A percentile compares a stretch with the other conserved stretches of the same genome.
Conservation (phyloP, 176 grass and related monocot species). For the Panicum miliaceum region DNA sequence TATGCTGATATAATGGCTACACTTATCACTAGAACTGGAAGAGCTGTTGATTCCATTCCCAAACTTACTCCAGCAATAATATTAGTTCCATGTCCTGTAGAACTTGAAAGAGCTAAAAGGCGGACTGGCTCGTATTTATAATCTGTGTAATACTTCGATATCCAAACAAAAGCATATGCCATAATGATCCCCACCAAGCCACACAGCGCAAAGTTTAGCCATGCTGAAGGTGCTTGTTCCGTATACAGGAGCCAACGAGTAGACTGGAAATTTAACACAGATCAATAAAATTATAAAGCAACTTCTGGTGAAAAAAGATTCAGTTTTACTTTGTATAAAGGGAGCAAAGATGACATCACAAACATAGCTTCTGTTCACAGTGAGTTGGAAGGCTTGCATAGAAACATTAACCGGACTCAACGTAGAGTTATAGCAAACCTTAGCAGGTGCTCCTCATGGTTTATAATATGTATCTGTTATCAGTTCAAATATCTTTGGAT, state of each 20-base stretch:
- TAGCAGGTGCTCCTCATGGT: neutral
- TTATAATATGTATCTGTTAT: slow-evolving; percentile 14
- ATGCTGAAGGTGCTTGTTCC: slow-evolving; percentile 97
- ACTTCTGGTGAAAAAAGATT: neutral
- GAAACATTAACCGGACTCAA: neutral
- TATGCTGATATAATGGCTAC: slow-evolving; percentile 85
- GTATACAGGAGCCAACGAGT: slow-evolving; percentile 98
- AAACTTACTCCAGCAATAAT: slow-evolving; percentile 97
- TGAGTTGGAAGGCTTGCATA: neutral
- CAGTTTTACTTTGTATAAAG: slow-evolving; percentile 16
- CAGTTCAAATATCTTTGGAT: slow-evolving; percentile 6
- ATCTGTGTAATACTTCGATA: slow-evolving; percentile 98
- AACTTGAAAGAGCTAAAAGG: slow-evolving; percentile 79
- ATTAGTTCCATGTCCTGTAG: slow-evolving; percentile 98
- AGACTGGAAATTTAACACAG: slow-evolving; percentile 62
- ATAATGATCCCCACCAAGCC: slow-evolving; percentile 96
- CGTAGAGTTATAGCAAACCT: neutral
- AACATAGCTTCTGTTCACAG: neutral
- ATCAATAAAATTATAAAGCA: slow-evolving; percentile 32
- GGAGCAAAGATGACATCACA: neutral
- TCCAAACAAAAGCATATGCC: slow-evolving; percentile 96
- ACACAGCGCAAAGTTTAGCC: slow-evolving; percentile 92
- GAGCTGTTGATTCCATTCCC: slow-evolving; percentile 90
- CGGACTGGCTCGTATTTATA: slow-evolving; percentile 94
- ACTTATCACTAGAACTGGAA: slow-evolving; percentile 93